A percentile compares a stretch with the other conserved stretches of the same genome.
Evolutionary conservation across 2,329 filamentous ascomycete species (phyloP).

Genomic region (Sclerotinia spermophila): DNA sequence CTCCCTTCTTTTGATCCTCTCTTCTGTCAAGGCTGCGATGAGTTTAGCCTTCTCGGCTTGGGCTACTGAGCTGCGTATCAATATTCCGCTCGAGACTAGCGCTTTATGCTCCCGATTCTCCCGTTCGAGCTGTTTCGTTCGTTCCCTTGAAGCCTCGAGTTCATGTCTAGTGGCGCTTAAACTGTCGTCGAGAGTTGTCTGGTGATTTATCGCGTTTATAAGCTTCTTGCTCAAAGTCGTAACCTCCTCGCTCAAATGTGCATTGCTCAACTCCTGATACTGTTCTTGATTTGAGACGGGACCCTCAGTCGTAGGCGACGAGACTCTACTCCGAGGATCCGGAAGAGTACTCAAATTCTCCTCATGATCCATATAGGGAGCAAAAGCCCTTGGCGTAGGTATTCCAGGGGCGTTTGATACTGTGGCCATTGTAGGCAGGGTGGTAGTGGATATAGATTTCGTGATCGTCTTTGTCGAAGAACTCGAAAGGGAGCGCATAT

Average conservation of each 20-base stretch:
- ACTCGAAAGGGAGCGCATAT: constrained; percentile 8
- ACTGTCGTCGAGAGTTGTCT: constrained; percentile 86
- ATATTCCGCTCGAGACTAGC: constrained; percentile 66
- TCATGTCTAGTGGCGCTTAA: constrained; percentile 80
- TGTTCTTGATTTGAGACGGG: constrained; percentile 40
- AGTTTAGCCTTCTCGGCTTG: constrained; percentile 67
- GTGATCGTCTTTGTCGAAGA: constrained; percentile 26
- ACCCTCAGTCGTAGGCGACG: constrained; percentile 44
- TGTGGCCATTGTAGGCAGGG: constrained; percentile 41
- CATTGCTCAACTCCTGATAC: constrained; percentile 54
- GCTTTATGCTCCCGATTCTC: constrained; percentile 60
- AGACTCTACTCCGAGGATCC: constrained; percentile 55
- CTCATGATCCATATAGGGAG: constrained; percentile 46
- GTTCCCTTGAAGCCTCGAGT: constrained; percentile 67
- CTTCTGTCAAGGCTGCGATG: constrained; percentile 57
- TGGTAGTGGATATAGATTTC: constrained; percentile 40
- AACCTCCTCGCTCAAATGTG: constrained; percentile 62
- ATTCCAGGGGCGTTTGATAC: constrained; percentile 29
- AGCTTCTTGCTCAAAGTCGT: constrained; percentile 89
- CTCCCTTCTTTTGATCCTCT: constrained; percentile 60
- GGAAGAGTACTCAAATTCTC: constrained; percentile 67
- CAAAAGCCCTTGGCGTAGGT: constrained; percentile 30
- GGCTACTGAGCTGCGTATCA: constrained; percentile 71
- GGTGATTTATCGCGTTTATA: constrained; percentile 95
- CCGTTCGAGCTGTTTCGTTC: constrained; percentile 64